These are phyloP conservation scores for Nannochloropsis granulata DNA, from an alignment of 108 stramenopile genomes.

Conservation along the genomic window DNA sequence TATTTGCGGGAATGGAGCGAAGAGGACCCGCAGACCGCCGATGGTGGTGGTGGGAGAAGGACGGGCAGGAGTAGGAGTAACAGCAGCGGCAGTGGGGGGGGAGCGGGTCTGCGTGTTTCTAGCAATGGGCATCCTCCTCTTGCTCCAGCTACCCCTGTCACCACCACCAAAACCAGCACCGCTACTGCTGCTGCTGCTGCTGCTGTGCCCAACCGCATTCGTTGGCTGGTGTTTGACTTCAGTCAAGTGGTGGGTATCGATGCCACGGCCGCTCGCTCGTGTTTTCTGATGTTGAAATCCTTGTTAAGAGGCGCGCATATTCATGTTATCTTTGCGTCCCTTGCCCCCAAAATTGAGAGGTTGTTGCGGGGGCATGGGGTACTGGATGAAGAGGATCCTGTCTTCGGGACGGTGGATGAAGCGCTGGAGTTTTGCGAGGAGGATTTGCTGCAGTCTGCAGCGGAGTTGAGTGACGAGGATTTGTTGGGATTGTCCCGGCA, in stretches of 20 bases:
- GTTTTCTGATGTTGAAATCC: constrained; percentile 40
- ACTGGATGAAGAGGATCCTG: constrained; percentile 18
- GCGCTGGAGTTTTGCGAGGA: constrained; percentile 39
- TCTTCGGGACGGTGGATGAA: constrained; percentile 27
- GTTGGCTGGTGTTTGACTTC: neutral
- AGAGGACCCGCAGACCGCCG: neutral
- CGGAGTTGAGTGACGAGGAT: neutral
- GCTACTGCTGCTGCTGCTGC: neutral
- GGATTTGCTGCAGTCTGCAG: constrained; percentile 4
- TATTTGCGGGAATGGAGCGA: neutral
- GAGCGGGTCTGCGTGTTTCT: neutral
- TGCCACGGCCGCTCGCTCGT: constrained; percentile 42
- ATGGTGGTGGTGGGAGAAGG: neutral
- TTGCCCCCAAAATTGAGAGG: neutral
- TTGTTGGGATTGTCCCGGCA: neutral
- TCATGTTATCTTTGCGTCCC: constrained; percentile 28
- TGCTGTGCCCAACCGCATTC: neutral
- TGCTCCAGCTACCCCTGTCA: neutral
- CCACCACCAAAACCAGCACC: neutral
- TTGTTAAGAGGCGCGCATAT: constrained; percentile 7
- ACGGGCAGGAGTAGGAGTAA: neutral
- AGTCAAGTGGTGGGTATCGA: constrained; percentile 27
- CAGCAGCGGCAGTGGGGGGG: neutral
- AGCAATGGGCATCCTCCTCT: neutral
- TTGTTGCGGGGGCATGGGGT: constrained; percentile 32